Evolutionary conservation across 805 yeast genomes (phyloP), one percentile per base, ranked within the genome.

Genomic region (Sugiyamaella mastotermitis): DNA sequence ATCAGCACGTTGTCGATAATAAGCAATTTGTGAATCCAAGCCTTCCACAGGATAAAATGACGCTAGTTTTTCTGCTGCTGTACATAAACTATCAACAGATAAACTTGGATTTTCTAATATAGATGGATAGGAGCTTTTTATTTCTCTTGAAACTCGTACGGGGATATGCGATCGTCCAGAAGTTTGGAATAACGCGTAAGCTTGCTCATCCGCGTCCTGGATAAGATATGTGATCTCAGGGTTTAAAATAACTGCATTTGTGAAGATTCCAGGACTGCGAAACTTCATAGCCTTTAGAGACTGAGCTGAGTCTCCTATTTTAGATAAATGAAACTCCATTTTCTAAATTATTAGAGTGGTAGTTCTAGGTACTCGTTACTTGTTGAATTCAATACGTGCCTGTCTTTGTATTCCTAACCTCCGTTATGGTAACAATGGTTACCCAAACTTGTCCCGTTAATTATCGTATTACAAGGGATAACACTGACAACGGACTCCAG

Each of bases 261-360:
- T 74, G 55, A 80, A 80, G 3, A 76, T 69, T 0, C 85, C 84
- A 0, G 83, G 75, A 0, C 70, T 65, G 15, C 66, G 57, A 55
- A 79, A 79, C 38, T 72, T 61, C 3, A 71, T 32, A n/a, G 47
- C 19, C 5, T 32, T 18, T 3, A 48, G 36, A 5, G 49, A 37
- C 18, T 40, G 36, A 10, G 48, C 41, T 6, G 43, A 29, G 24
- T 35, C 45, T 10, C 25, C 35, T 27, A 43, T 35, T 26, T 45
- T 45, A 11, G 31, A 24, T 14, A 37, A 22, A 29, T 41, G 35
- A 20, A 40, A 40, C 21, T 44, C 46, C 43, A 37, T 40, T 11
- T 27, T 23, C n/a, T n/a, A n/a, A n/a, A n/a, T 23, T 10, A 23
- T 23, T 10, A n/a, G 26, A 23, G 10, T 23, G 26, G 26, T 23